phyloP scores from a whole-genome alignment of 2,329 filamentous ascomycete species.

The Tolypocladium amazonense region DNA sequence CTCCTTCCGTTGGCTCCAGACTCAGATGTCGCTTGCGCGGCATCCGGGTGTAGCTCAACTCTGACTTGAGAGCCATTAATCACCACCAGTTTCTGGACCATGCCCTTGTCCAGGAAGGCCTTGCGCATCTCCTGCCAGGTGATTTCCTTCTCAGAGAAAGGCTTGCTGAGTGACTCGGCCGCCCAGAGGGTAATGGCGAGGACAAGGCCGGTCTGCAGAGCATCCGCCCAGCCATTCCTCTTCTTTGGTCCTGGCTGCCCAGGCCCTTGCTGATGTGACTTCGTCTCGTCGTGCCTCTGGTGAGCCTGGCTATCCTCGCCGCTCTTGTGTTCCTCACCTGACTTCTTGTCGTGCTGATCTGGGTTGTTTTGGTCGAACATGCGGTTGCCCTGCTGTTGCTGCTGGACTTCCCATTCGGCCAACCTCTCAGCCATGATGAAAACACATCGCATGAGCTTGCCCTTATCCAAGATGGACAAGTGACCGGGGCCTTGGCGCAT shows the following conservation, averaged over 20 bases:
- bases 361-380: conserved; percentile 13
- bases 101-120: conserved; percentile 89
- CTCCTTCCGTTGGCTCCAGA: conserved; percentile 17
- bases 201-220: conserved; percentile 23
- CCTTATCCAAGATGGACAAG: conserved; percentile 25
- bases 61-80: conserved; percentile 62
- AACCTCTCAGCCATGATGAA: conserved; percentile 25
- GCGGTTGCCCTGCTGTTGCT: conserved; percentile 8
- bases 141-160: conserved; percentile 57
- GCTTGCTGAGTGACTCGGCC: conserved; percentile 27
- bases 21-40: conserved; percentile 34
- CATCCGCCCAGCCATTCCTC: conserved; percentile 23
- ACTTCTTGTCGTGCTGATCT: conserved; percentile 10
- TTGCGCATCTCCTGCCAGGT: conserved; percentile 96
- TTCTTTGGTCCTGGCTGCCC: conserved; percentile 24
- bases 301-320: conserved; percentile 9
- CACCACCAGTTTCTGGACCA: conserved; percentile 87
- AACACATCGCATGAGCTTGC: conserved; percentile 23
- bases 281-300: conserved; percentile 9
- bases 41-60: conserved; percentile 70
- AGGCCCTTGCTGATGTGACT: conserved; percentile 13
- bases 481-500: conserved; percentile 48
- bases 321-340: conserved; percentile 7
- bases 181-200: conserved; percentile 45
- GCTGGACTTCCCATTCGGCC: conserved; percentile 16